Evolutionary conservation across 129 eudicot genomes (phyloP).

Genomic region (Arctium lappa): DNA sequence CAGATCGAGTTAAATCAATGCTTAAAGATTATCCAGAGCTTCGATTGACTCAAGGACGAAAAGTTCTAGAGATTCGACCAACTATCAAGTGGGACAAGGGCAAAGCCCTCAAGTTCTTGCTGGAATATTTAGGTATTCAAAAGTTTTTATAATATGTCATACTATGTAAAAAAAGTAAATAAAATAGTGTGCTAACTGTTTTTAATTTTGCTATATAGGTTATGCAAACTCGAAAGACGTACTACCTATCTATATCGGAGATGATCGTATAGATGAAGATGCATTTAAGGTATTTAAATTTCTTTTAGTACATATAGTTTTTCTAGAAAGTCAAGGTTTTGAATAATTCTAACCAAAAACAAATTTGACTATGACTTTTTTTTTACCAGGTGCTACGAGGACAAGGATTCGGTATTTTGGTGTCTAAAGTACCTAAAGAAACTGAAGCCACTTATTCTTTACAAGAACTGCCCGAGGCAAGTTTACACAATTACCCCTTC

Average conservation of each 20-base stretch:
- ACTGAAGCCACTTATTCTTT: slow-evolving; percentile 75
- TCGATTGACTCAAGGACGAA: slow-evolving; percentile 72
- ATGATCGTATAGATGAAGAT: slow-evolving; percentile 90
- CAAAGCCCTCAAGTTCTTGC: slow-evolving; percentile 79
- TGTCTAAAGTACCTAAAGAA: slow-evolving; percentile 76
- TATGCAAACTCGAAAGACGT: slow-evolving; percentile 57
- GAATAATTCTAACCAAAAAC: background rate
- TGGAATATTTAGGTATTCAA: slow-evolving; percentile 66
- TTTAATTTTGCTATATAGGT: slow-evolving; percentile 27
- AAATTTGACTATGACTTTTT: background rate
- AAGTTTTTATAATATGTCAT: background rate
- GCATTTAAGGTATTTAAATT: slow-evolving; percentile 64
- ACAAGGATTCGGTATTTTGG: slow-evolving; percentile 80
- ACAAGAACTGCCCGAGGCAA: slow-evolving; percentile 81
- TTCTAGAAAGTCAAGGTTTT: slow-evolving; percentile 2
- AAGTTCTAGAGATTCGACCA: slow-evolving; percentile 93
- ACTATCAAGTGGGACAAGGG: slow-evolving; percentile 98
- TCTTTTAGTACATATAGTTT: background rate
- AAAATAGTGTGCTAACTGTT: background rate
- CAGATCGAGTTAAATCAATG: slow-evolving; percentile 63
- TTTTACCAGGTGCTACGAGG: slow-evolving; percentile 53
- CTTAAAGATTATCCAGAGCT: slow-evolving; percentile 79
- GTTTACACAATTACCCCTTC: slow-evolving; percentile 3
- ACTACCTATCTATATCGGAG: slow-evolving; percentile 82
- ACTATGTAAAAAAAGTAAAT: too few species aligned